Percentiles rank a stretch among this genome's conserved stretches.
Conservation (phyloP, 2,329 filamentous ascomycete genomes). For the Decorospora gaudefroyi region DNA sequence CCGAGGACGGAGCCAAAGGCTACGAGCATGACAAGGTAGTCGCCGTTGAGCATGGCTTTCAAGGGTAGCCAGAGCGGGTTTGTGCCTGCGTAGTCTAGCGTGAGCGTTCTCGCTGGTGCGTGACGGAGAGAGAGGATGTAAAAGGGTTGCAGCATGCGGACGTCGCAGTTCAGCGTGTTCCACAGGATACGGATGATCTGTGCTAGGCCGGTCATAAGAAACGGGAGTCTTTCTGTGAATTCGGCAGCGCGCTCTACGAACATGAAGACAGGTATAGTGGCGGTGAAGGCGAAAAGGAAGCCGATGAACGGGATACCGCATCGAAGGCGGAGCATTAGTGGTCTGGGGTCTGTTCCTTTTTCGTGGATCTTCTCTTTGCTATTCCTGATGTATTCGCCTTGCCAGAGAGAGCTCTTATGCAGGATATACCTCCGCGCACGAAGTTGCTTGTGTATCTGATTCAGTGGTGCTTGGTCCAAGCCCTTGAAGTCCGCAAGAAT, state of each 20-base stretch:
- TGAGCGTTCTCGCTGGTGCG: slow-evolving; percentile 67
- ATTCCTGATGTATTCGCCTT: slow-evolving; percentile 59
- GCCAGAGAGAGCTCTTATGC: slow-evolving; percentile 71
- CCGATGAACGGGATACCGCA: slow-evolving; percentile 65
- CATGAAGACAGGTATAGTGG: slow-evolving; percentile 64
- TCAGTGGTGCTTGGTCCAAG: slow-evolving; percentile 68
- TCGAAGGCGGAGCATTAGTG: slow-evolving; percentile 66
- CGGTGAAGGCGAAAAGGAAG: slow-evolving; percentile 61
- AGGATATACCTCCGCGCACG: slow-evolving; percentile 69
- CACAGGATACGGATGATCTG: slow-evolving; percentile 70
- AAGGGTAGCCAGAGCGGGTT: slow-evolving; percentile 69
- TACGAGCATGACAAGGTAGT: slow-evolving; percentile 69
- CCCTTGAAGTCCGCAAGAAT: slow-evolving; percentile 75
- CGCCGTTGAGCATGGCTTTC: slow-evolving; percentile 64
- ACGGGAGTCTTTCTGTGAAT: slow-evolving; percentile 66
- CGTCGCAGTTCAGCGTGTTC: slow-evolving; percentile 69
- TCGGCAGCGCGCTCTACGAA: slow-evolving; percentile 60
- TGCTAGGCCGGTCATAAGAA: slow-evolving; percentile 67
- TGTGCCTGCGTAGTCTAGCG: slow-evolving; percentile 73
- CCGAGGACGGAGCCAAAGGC: slow-evolving; percentile 72
- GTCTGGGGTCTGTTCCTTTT: slow-evolving; percentile 59
- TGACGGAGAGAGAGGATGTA: slow-evolving; percentile 69
- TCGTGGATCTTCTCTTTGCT: slow-evolving; percentile 58
- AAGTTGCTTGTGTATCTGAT: slow-evolving; percentile 70
- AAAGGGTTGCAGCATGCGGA: slow-evolving; percentile 76